These are phyloP conservation scores for Apophysomyces ossiformis DNA, from an alignment of 371 early-diverging fungal genomes.

Conservation along the genomic window DNA sequence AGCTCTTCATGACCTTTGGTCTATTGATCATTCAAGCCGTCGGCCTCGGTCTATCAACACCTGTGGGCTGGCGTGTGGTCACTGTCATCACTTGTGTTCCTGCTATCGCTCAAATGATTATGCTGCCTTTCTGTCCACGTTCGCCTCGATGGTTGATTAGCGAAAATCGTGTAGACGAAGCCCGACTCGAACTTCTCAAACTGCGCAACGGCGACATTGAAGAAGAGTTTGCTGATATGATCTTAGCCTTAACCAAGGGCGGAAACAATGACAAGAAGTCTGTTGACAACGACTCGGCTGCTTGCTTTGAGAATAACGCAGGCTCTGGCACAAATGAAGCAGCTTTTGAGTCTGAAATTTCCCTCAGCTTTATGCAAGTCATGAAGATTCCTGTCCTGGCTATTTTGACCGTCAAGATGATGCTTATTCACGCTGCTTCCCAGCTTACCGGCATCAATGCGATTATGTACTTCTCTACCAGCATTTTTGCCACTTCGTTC, in stretches of 20 bases:
- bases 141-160: constrained; percentile 65
- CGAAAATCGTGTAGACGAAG: constrained; percentile 53
- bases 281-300: constrained; percentile 9
- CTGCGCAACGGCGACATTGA: constrained; percentile 54
- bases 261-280: background rate
- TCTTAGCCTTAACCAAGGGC: constrained; percentile 16
- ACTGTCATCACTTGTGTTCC: constrained; percentile 59
- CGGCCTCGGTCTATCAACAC: constrained; percentile 51
- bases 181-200: constrained; percentile 43
- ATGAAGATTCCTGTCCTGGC: constrained; percentile 50
- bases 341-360: constrained; percentile 16
- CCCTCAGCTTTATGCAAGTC: constrained; percentile 30
- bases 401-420: constrained; percentile 56
- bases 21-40: constrained; percentile 59
- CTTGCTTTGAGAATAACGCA: constrained; percentile 19
- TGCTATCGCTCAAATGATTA: constrained; percentile 61
- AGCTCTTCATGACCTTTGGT: constrained; percentile 73
- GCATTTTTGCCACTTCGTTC: constrained; percentile 57
- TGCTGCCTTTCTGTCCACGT: constrained; percentile 69
- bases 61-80: constrained; percentile 63
- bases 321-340: constrained; percentile 21
- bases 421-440: constrained; percentile 55
- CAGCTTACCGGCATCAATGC: constrained; percentile 89
- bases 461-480: constrained; percentile 77
- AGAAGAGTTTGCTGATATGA: constrained; percentile 55